A percentile compares a stretch with the other conserved stretches of the same genome.
Evolutionary conservation across 2,329 filamentous ascomycete species (phyloP).

Genomic region (Aspergillus phoenicis): DNA sequence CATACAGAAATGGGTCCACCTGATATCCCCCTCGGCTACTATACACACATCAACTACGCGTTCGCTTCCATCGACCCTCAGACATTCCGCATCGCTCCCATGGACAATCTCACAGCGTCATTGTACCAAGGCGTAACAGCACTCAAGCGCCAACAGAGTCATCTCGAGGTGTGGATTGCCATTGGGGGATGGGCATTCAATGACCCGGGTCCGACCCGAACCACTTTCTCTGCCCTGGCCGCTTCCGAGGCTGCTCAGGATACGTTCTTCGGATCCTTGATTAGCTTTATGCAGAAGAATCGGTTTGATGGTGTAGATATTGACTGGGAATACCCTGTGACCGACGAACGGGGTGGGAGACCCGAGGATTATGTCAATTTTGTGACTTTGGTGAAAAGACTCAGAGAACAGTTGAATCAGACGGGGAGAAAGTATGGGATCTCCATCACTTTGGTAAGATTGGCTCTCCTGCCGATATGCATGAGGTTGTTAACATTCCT

Average conservation of each 20-base stretch:
- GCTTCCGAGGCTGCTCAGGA: constrained; percentile 14
- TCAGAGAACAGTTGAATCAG: constrained; percentile 5
- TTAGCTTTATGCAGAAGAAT: constrained; percentile 15
- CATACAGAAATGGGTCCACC: constrained; percentile 18
- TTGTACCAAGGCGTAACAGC: constrained; percentile 31
- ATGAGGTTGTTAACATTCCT: not conserved
- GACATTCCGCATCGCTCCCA: constrained; percentile 33
- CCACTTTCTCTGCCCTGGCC: constrained; percentile 22
- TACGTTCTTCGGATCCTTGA: constrained; percentile 18
- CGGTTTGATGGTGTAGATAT: constrained; percentile 20
- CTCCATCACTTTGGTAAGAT: constrained; percentile 17
- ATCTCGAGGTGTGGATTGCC: constrained; percentile 27
- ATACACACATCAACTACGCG: constrained; percentile 41
- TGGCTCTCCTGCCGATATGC: not conserved
- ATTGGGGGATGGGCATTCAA: constrained; percentile 31
- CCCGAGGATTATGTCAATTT: constrained; percentile 15
- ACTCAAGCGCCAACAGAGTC: constrained; percentile 34
- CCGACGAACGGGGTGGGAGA: constrained; percentile 15
- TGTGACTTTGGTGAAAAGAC: constrained; percentile 12
- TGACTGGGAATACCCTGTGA: constrained; percentile 23
- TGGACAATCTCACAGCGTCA: constrained; percentile 19
- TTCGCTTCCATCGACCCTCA: constrained; percentile 49
- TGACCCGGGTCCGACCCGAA: constrained; percentile 24
- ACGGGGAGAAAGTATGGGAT: constrained; percentile 4
- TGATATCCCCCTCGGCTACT: constrained; percentile 25